Conservation (phyloP, 805 yeast species). For the Priceomyces castillae region DNA sequence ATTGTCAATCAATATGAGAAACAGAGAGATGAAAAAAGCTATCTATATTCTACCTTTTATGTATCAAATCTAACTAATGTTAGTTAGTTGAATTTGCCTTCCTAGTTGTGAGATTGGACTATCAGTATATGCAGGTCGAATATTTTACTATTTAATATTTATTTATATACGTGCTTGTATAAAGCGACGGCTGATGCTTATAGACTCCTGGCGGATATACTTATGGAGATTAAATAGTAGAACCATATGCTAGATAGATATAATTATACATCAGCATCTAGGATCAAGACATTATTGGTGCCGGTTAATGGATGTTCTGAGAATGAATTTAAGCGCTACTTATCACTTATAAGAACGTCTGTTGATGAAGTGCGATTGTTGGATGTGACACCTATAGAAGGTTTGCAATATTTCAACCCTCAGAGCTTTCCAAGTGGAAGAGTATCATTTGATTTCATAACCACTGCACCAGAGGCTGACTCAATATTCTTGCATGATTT, state of each 20-base stretch:
- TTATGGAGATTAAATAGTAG: neutral
- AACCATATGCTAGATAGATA: conserved; percentile 31
- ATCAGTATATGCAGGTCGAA: neutral
- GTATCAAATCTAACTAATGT: too few relatives aligned
- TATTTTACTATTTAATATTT: neutral
- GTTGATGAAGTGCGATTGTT: conserved; percentile 62
- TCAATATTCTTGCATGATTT: conserved; percentile 75
- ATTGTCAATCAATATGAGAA: neutral
- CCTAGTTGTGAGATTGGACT: neutral
- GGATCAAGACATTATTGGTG: conserved; percentile 62
- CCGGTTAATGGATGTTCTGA: conserved; percentile 56
- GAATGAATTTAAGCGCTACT: conserved; percentile 42
- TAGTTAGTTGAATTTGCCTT: neutral
- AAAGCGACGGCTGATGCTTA: neutral
- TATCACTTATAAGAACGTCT: conserved; percentile 43
- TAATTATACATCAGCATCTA: conserved; percentile 61
- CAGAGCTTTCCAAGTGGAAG: conserved; percentile 81
- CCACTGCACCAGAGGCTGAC: conserved; percentile 49
- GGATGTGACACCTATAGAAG: conserved; percentile 65
- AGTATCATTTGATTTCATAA: conserved; percentile 55
- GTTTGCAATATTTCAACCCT: conserved; percentile 63
- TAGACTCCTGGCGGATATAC: neutral
- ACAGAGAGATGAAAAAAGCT: neutral
- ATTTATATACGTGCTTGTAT: neutral
- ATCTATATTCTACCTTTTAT: too few relatives aligned